Conservation (phyloP, 2,329 filamentous ascomycete species). For the Phyllosticta ampelicida region DNA sequence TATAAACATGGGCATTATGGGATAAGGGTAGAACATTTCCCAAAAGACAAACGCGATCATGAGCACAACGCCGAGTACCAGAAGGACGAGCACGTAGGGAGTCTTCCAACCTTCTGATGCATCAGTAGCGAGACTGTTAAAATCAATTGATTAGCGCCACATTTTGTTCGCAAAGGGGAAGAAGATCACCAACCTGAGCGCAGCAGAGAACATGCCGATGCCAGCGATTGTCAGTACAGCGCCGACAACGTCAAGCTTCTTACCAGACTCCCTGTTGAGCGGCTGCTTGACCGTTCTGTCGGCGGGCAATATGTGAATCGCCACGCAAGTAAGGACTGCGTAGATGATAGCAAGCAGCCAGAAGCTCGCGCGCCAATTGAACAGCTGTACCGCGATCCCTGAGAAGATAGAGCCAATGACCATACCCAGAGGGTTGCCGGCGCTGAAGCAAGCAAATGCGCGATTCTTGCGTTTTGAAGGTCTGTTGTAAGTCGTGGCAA, state of each 20-base stretch:
- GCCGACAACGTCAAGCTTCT: constrained; percentile 51
- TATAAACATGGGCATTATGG: constrained; percentile 43
- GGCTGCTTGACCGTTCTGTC: constrained; percentile 39
- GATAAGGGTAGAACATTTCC: constrained; percentile 43
- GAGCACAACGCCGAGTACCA: constrained; percentile 48
- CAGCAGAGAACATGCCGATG: constrained; percentile 53
- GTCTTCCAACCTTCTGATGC: constrained; percentile 53
- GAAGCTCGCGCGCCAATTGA: constrained; percentile 54
- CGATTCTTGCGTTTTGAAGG: constrained; percentile 53
- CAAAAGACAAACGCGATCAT: constrained; percentile 50
- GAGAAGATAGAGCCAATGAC: constrained; percentile 49
- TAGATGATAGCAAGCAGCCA: constrained; percentile 55
- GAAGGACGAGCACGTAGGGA: constrained; percentile 50
- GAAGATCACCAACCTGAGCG: constrained; percentile 40
- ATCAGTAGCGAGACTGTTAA: constrained; percentile 38
- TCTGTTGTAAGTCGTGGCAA: constrained; percentile 53
- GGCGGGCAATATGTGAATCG: constrained; percentile 51
- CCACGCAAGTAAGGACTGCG: constrained; percentile 46
- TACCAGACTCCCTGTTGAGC: constrained; percentile 38
- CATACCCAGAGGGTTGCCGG: constrained; percentile 48
- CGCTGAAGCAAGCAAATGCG: constrained; percentile 52
- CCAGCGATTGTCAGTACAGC: constrained; percentile 52
- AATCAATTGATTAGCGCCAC: constrained; percentile 7
- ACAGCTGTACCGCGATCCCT: constrained; percentile 50
- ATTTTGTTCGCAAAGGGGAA: not conserved